Percentiles rank a stretch among this genome's conserved stretches.
Conservation (phyloP, 164 flowering plant species). For the Saururus chinensis region DNA sequence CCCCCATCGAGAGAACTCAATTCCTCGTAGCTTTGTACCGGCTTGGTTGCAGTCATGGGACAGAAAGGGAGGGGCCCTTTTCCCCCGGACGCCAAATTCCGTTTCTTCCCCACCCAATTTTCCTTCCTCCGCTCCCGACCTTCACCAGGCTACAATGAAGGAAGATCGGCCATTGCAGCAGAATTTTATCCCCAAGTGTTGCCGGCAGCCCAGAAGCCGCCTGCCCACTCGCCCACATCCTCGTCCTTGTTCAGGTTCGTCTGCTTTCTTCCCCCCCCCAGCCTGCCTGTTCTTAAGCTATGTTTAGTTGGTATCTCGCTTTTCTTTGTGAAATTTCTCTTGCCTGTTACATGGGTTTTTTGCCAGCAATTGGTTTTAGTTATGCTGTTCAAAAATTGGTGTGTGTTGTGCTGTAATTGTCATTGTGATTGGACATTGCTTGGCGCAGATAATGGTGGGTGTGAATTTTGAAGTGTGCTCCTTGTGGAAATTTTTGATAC, state of each 20-base stretch:
- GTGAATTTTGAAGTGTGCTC: too few species aligned
- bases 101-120: too few species aligned
- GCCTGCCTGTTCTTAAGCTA: background rate
- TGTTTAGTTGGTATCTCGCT: background rate
- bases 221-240: conserved; percentile 1
- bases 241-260: background rate
- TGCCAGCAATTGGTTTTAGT: background rate
- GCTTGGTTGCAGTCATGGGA: too few species aligned
- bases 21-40: too few species aligned
- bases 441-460: too few species aligned
- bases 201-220: conserved; percentile 3
- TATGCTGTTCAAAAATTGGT: background rate
- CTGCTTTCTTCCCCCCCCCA: background rate
- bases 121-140: too few species aligned
- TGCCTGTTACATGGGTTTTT: background rate
- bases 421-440: too few species aligned
- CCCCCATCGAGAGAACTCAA: too few species aligned
- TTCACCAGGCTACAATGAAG: background rate
- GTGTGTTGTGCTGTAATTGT: background rate
- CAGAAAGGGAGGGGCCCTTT: too few species aligned
- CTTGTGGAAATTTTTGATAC: too few species aligned
- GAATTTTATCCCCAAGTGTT: background rate
- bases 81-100: too few species aligned
- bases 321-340: background rate
- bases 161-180: background rate